Evolutionary conservation across 345 rosid species (phyloP).

Genomic region (Conringia planisiliqua): DNA sequence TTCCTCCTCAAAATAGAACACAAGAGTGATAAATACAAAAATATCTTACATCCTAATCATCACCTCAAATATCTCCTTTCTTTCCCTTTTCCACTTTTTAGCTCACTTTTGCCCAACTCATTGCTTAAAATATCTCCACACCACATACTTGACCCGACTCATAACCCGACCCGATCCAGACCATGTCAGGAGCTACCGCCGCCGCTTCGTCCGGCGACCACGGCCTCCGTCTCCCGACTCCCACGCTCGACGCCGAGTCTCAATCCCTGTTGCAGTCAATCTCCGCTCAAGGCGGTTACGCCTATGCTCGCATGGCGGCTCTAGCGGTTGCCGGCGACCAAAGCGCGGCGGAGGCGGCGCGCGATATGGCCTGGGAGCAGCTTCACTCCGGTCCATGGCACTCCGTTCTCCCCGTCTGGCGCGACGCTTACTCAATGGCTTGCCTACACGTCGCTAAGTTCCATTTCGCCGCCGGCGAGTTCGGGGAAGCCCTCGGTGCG

Average conservation of each 20-base stretch:
- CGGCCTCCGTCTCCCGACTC: constrained; percentile 50
- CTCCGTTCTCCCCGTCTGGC: constrained; percentile 92
- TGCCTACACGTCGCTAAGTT: constrained; percentile 72
- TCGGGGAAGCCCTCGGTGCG: constrained; percentile 66
- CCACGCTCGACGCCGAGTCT: constrained; percentile 66
- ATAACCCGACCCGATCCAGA: constrained; percentile 8
- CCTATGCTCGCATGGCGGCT: constrained; percentile 66
- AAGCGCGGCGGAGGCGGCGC: constrained; percentile 93
- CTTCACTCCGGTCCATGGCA: constrained; percentile 99
- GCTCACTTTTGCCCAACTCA: constrained; percentile 25
- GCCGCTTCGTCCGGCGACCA: constrained; percentile 11
- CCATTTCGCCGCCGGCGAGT: constrained; percentile 58
- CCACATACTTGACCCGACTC: background rate
- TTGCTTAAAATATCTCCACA: constrained; percentile 12
- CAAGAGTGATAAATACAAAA: constrained; percentile 2
- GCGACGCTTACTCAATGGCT: constrained; percentile 94
- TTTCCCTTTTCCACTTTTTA: constrained; percentile 21
- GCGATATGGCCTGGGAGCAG: constrained; percentile 99
- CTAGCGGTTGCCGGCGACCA: constrained; percentile 69
- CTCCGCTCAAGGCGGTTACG: constrained; percentile 81
- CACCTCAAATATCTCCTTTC: constrained; percentile 28
- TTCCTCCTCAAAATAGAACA: background rate
- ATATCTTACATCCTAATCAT: constrained; percentile 33
- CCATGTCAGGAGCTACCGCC: constrained; percentile 25
- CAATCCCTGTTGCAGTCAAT: constrained; percentile 55